phyloP scores from a whole-genome alignment of 768 basidiomycete genomes.

The Termitomyces sp. region DNA sequence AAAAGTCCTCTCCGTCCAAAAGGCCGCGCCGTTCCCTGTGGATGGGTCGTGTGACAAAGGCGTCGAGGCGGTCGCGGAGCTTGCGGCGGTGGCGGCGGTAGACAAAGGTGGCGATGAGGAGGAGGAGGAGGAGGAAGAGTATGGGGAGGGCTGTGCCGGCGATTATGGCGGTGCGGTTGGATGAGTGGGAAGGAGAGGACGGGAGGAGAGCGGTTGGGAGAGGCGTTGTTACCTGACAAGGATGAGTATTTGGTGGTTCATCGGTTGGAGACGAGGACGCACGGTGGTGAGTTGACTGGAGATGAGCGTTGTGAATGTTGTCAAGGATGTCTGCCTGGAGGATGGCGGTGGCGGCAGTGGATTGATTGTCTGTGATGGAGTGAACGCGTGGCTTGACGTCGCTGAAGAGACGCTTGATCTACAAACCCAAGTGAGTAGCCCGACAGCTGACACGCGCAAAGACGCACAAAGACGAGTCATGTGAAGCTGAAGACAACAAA shows the following conservation, averaged over 20 bases:
- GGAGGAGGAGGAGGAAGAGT: constrained; percentile 4
- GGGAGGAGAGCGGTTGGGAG: constrained; percentile 9
- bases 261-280: not conserved
- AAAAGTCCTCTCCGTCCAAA: constrained; percentile 12
- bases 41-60: not conserved
- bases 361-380: too few species aligned
- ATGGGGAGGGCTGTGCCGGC: constrained; percentile 2
- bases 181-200: not conserved
- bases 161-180: constrained; percentile 1
- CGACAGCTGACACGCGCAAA: too few species aligned
- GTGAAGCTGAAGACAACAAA: too few species aligned
- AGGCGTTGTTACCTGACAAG: not conserved
- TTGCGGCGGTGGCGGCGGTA: constrained; percentile 11
- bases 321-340: not conserved
- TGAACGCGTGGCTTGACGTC: too few species aligned
- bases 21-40: constrained; percentile 1
- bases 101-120: constrained; percentile 1
- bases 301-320: not conserved
- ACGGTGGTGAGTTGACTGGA: not conserved
- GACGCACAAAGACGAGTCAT: too few species aligned
- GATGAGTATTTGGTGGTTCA: too few species aligned
- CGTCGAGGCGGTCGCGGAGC: constrained; percentile 3
- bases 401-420: too few species aligned
- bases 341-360: not conserved
- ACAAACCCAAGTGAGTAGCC: too few species aligned